Evolutionary conservation across 2,329 filamentous ascomycete genomes (phyloP).

Genomic region (Botrytis squamosa): DNA sequence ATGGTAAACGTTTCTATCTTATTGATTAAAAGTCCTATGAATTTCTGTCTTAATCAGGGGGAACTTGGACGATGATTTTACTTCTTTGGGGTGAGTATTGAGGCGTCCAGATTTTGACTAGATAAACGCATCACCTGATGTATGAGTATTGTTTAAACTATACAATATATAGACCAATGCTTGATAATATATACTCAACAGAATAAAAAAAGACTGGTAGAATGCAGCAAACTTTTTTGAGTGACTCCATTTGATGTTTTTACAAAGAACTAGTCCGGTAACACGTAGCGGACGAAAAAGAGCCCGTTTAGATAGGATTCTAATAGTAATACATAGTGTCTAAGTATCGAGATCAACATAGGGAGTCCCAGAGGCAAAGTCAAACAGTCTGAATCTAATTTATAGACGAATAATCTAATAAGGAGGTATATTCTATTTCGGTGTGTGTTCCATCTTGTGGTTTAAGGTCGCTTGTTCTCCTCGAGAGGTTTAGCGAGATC

Average conservation of each 20-base stretch:
- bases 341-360: neutral
- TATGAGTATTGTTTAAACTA: accelerated
- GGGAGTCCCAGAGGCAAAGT: accelerated
- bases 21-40: neutral
- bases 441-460: accelerated
- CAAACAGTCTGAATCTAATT: too few relatives aligned
- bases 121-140: accelerated
- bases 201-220: neutral
- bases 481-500: neutral
- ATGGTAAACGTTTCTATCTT: neutral
- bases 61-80: neutral
- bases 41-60: neutral
- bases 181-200: neutral
- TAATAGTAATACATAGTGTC: neutral
- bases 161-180: neutral
- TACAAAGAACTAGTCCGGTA: neutral
- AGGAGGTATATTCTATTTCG: neutral
- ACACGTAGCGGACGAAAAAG: neutral
- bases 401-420: accelerated
- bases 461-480: neutral
- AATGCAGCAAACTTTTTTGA: accelerated
- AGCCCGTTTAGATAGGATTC: neutral
- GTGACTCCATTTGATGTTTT: neutral
- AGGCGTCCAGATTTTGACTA: neutral
- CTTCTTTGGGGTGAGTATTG: neutral